Conservation (phyloP, 1,284 basidiomycete species). For the Porodaedalea pini region DNA sequence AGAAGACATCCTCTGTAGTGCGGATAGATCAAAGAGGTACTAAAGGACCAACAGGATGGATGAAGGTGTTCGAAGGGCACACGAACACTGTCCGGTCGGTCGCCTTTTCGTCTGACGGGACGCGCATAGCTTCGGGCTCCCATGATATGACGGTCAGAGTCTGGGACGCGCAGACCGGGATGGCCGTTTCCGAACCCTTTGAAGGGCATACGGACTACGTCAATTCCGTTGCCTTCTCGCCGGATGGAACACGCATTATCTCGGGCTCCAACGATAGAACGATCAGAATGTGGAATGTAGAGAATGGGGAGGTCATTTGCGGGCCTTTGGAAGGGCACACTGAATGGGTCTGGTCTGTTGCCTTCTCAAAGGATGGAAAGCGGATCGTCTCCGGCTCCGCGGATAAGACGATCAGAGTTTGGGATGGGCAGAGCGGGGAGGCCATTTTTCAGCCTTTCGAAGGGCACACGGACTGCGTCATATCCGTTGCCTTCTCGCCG, state of each 20-base stretch:
- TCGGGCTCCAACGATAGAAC: neutral
- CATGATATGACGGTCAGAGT: too few relatives aligned
- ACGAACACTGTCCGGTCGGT: neutral
- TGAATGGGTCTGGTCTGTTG: neutral
- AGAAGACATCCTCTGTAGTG: neutral
- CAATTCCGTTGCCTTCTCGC: too few relatives aligned
- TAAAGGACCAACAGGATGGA: neutral
- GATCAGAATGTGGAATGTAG: slow-evolving; percentile 1
- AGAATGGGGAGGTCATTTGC: too few relatives aligned
- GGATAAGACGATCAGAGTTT: slow-evolving; percentile 19
- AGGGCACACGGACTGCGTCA: slow-evolving; percentile 20
- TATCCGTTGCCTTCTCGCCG: slow-evolving; percentile 18
- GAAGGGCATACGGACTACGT: too few relatives aligned
- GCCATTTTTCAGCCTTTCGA: neutral
- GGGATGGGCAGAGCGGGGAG: slow-evolving; percentile 16
- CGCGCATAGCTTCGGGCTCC: too few relatives aligned
- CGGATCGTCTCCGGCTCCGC: slow-evolving; percentile 20
- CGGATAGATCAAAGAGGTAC: neutral
- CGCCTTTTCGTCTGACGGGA: neutral
- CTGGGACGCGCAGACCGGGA: too few relatives aligned
- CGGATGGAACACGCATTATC: neutral
- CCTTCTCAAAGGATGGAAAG: slow-evolving; percentile 12
- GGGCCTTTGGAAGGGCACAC: neutral
- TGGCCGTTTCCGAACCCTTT: too few relatives aligned
- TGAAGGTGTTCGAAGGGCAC: neutral